Percentiles rank a stretch among this genome's conserved stretches.
phyloP scores from a whole-genome alignment of 2,329 filamentous ascomycete species.

The Nemania sp. region DNA sequence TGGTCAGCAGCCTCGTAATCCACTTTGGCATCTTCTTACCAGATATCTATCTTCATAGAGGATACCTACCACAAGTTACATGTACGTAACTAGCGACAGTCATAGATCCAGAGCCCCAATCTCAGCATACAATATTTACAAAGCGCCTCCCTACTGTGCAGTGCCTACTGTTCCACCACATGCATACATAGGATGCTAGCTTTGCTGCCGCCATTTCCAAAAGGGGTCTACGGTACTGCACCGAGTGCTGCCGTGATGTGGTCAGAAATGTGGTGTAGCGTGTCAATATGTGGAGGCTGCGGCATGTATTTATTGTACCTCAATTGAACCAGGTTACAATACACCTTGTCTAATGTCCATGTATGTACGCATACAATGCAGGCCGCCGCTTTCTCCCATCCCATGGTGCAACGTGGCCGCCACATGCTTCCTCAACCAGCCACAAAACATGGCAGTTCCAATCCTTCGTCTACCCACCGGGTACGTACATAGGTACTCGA shows the following conservation, averaged over 20 bases:
- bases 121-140: neutral
- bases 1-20: slow-evolving; percentile 24
- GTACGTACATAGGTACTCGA: too few relatives aligned
- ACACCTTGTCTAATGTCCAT: too few relatives aligned
- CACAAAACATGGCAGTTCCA: slow-evolving; percentile 27
- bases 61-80: too few relatives aligned
- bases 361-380: too few relatives aligned
- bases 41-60: too few relatives aligned
- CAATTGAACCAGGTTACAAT: slow-evolving; percentile 23
- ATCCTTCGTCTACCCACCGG: slow-evolving; percentile 22
- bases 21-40: too few relatives aligned
- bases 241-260: slow-evolving; percentile 8
- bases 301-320: slow-evolving; percentile 25
- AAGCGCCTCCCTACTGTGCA: neutral
- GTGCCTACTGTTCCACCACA: neutral
- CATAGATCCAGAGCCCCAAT: neutral
- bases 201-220: slow-evolving; percentile 10
- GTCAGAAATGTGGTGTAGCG: neutral
- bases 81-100: too few relatives aligned
- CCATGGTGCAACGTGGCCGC: slow-evolving; percentile 38
- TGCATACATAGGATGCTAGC: neutral
- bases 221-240: slow-evolving; percentile 26
- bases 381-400: slow-evolving; percentile 15
- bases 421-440: slow-evolving; percentile 36
- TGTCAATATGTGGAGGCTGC: slow-evolving; percentile 23